Percentiles rank a stretch among this genome's conserved stretches.
These are phyloP conservation scores for Dioszegia crocea DNA, from an alignment of 768 basidiomycete genomes.

Conservation along the genomic window DNA sequence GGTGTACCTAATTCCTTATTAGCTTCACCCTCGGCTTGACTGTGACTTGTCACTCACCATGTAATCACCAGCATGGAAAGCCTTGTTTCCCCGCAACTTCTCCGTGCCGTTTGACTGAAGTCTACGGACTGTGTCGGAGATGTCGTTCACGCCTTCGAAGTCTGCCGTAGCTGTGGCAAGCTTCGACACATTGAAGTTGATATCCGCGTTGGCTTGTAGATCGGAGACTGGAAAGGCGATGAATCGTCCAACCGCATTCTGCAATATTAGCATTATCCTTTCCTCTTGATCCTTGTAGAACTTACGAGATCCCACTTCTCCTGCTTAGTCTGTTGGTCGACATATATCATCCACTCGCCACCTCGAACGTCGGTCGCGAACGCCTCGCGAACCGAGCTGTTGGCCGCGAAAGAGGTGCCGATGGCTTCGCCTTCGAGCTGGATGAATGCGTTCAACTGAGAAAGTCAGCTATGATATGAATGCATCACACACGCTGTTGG, in stretches of 20 bases:
- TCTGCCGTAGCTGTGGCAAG: slow-evolving; percentile 56
- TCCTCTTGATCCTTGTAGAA: not conserved
- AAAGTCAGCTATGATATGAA: not conserved
- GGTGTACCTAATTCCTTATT: slow-evolving; percentile 51
- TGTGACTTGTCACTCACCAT: slow-evolving; percentile 52
- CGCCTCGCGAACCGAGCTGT: slow-evolving; percentile 51
- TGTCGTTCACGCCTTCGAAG: slow-evolving; percentile 54
- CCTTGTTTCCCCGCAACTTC: slow-evolving; percentile 57
- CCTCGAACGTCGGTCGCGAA: slow-evolving; percentile 61
- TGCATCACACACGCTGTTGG: not conserved
- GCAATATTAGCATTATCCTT: slow-evolving; percentile 6
- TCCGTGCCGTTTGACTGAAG: slow-evolving; percentile 18
- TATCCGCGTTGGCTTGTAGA: slow-evolving; percentile 57
- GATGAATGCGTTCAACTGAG: slow-evolving; percentile 63
- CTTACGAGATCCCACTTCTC: slow-evolving; percentile 61
- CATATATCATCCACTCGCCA: slow-evolving; percentile 67
- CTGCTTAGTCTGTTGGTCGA: slow-evolving; percentile 58
- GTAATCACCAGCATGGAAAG: slow-evolving; percentile 67
- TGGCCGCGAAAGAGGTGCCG: slow-evolving; percentile 60
- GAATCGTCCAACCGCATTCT: slow-evolving; percentile 65
- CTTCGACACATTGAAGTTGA: slow-evolving; percentile 60
- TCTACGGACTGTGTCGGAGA: slow-evolving; percentile 3
- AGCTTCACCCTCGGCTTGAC: not conserved
- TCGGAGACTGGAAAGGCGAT: slow-evolving; percentile 63
- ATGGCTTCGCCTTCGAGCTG: slow-evolving; percentile 61